Evolutionary conservation across 2,329 filamentous ascomycete genomes (phyloP).

Genomic region (Colletotrichum karsti): DNA sequence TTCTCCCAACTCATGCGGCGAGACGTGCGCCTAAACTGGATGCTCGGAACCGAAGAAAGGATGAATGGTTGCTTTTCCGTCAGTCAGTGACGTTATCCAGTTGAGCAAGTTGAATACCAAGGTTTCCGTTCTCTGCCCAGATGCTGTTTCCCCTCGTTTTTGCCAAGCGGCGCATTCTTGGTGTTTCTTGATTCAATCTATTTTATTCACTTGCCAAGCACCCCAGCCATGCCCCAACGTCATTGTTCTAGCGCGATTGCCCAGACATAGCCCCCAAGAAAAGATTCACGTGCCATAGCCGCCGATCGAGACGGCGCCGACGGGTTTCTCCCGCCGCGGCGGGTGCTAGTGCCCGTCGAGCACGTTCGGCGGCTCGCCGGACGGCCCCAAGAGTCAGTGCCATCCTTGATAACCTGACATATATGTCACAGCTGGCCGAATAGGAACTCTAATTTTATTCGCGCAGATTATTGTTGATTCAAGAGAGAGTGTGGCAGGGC

Average conservation of each 20-base stretch:
- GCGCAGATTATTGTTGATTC: not conserved
- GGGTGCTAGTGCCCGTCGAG: constrained; percentile 1
- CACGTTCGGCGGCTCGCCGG: constrained; percentile 7
- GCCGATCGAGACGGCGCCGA: constrained; percentile 9
- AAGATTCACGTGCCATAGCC: constrained; percentile 13
- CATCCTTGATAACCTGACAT: not conserved
- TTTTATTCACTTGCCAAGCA: constrained; percentile 13
- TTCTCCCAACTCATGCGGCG: not conserved
- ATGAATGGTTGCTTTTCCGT: not conserved
- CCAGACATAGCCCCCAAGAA: constrained; percentile 7
- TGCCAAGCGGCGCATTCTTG: not conserved
- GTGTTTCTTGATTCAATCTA: constrained; percentile 17
- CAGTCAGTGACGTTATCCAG: not conserved
- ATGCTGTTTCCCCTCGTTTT: not conserved
- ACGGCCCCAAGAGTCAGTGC: not conserved
- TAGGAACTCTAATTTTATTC: constrained; percentile 9
- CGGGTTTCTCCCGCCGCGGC: not conserved
- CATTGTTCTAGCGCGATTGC: not conserved
- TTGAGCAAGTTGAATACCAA: not conserved
- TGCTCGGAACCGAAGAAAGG: not conserved
- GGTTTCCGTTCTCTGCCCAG: not conserved
- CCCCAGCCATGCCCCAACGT: not conserved
- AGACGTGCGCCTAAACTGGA: not conserved
- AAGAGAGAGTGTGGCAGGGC: not conserved
- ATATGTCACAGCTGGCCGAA: not conserved